phyloP scores from a whole-genome alignment of 2,329 filamentous ascomycete species.

The Hypoxylon sp. region DNA sequence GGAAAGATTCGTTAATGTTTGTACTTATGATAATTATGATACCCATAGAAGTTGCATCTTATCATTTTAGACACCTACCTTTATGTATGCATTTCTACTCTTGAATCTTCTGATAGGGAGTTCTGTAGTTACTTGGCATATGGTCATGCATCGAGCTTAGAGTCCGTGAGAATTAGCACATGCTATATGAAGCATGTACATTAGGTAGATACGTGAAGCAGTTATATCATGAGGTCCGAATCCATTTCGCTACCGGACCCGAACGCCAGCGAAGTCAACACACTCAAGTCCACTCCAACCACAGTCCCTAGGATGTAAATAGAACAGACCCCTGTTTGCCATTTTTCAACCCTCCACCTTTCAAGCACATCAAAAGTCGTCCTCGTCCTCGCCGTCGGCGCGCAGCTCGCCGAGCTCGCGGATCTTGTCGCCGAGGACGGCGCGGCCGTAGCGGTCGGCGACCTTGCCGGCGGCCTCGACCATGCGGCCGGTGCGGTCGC shows the following conservation, averaged over 20 bases:
- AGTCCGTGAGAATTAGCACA: background rate
- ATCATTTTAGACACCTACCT: background rate
- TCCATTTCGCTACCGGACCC: background rate
- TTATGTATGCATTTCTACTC: too few species aligned
- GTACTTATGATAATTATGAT: conserved; percentile 19
- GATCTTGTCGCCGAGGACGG: conserved; percentile 89
- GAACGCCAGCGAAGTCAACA: background rate
- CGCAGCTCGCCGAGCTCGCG: conserved; percentile 79
- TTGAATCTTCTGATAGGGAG: too few species aligned
- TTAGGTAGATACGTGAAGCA: background rate
- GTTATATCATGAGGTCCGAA: background rate
- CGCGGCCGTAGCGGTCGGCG: conserved; percentile 82
- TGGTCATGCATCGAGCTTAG: too few species aligned
- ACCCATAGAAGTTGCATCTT: conserved; percentile 15
- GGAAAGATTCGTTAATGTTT: conserved; percentile 1
- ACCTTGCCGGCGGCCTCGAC: conserved; percentile 90
- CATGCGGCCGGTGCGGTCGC: conserved; percentile 86
- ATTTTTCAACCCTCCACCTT: too few species aligned
- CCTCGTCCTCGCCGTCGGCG: conserved; percentile 54
- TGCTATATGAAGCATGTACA: too few species aligned
- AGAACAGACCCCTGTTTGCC: too few species aligned
- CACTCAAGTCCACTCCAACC: background rate
- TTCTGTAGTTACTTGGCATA: too few species aligned
- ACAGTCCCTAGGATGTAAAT: background rate
- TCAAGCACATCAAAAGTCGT: conserved; percentile 15